Evolutionary conservation across 306 rosid genomes (phyloP), one percentile per base, ranked within the genome.

Genomic region (Aeschynomene evenia): DNA sequence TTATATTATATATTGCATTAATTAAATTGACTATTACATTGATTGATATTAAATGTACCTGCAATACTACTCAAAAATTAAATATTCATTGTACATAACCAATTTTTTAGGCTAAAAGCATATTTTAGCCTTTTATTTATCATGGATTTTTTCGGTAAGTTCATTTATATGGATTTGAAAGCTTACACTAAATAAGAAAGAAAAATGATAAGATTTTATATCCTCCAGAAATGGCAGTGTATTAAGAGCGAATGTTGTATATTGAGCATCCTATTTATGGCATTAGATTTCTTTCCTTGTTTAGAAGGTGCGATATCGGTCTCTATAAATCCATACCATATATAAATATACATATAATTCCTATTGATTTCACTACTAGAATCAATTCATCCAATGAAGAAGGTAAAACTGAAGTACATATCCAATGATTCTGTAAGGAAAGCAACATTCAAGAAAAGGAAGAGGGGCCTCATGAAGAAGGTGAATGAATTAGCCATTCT

Each of bases 401-500:
- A 82, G 75, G 87, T 82, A 61, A 84, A 79, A 6, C 82, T 87
- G 2, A 74, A 79, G 0, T 91, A 62, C 66, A 77, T 85, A 36
- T 4, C 64, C 0, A 80, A 78, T 13, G 80, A 68, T 18, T 49
- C 83, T 0, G 81, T 85, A 15, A 77, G 93, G 42, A 91, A 88
- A 61, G 78, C 85, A 2, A 85, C 89, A 0, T 87, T 50, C 65
- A 83, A 79, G 83, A 88, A 87, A 83, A 82, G 90, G 75, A 85
- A 83, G 85, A 89, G 56, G 67, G 89, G 96, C 4, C 53, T 91
- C 3, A 9, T 85, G 45, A 91, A 88, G 74, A 89, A 84, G 75
- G 72, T 84, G 36, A 57, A 31, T 2, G 97, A 89, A 50, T 77
- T 91, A 1, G 75, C 70, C 18, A 83, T 84, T 4, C 88, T 89